These are phyloP conservation scores for Candida sanyiensis DNA, from an alignment of 805 yeast genomes.

Conservation along the genomic window DNA sequence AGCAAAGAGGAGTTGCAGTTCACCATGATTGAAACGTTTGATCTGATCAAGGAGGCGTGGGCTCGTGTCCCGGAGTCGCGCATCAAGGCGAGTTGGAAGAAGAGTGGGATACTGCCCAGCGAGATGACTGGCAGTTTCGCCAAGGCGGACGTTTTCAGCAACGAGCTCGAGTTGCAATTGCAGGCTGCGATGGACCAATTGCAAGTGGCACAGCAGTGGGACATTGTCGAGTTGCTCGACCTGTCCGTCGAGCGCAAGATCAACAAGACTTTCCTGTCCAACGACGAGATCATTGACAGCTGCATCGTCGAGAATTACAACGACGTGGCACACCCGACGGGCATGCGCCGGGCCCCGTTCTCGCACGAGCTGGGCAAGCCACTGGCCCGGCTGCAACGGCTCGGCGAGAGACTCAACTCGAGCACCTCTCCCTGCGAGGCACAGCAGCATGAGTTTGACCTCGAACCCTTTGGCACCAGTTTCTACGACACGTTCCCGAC, in stretches of 20 bases:
- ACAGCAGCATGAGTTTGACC: conserved; percentile 3
- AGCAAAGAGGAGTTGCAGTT: conserved; percentile 37
- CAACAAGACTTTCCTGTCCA: conserved; percentile 43
- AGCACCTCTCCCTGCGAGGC: conserved; percentile 6
- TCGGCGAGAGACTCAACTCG: conserved; percentile 20
- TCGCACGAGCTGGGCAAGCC: conserved; percentile 24
- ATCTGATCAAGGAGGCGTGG: conserved; percentile 57
- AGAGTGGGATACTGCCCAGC: conserved; percentile 36
- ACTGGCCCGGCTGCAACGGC: conserved; percentile 20
- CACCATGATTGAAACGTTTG: conserved; percentile 50
- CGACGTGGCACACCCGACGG: conserved; percentile 19
- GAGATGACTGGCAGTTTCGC: conserved; percentile 25
- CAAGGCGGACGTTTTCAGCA: conserved; percentile 30
- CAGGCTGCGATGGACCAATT: conserved; percentile 39
- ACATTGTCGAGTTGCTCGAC: conserved; percentile 47
- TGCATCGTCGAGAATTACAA: conserved; percentile 43
- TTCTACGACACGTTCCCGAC: conserved; percentile 1
- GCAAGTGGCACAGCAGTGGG: conserved; percentile 54
- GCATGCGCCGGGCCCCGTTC: conserved; percentile 22
- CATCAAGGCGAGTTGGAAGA: conserved; percentile 39
- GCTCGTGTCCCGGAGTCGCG: conserved; percentile 32
- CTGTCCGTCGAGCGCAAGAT: conserved; percentile 39
- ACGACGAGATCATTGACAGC: conserved; percentile 56
- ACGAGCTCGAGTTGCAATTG: conserved; percentile 36
- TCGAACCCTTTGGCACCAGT: too few species aligned